Conservation (phyloP, 208 protist genomes). For the Wallacemonas rigidus region DNA sequence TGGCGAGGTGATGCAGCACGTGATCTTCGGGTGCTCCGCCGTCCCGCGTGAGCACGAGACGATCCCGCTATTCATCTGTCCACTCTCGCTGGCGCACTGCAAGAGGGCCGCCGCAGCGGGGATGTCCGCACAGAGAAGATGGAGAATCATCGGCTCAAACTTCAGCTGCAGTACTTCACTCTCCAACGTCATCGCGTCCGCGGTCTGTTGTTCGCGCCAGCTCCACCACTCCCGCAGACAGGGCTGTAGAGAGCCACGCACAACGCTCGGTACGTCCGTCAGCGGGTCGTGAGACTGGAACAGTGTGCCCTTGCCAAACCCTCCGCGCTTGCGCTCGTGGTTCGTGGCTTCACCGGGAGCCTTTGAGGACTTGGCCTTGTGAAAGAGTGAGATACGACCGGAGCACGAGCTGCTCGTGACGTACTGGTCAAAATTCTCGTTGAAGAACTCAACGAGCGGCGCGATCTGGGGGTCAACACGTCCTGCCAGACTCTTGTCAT, state of each 20-base stretch:
- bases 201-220: constrained; percentile 39
- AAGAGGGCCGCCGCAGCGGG: constrained; percentile 56
- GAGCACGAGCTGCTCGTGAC: constrained; percentile 85
- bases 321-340: constrained; percentile 60
- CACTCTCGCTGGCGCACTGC: constrained; percentile 75
- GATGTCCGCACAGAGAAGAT: constrained; percentile 64
- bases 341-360: neutral
- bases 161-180: constrained; percentile 81
- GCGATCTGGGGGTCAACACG: constrained; percentile 64
- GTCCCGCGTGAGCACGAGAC: constrained; percentile 66
- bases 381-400: constrained; percentile 73
- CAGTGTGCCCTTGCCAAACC: constrained; percentile 57
- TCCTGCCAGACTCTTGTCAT: constrained; percentile 82
- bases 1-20: constrained; percentile 78
- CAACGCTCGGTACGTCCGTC: constrained; percentile 22
- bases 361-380: constrained; percentile 38
- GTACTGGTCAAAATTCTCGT: constrained; percentile 55
- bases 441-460: constrained; percentile 55
- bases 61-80: constrained; percentile 77
- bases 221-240: constrained; percentile 40
- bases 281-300: constrained; percentile 79
- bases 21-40: constrained; percentile 58
- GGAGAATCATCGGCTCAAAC: constrained; percentile 88
- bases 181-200: constrained; percentile 21
- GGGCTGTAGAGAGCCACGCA: constrained; percentile 33